These are phyloP conservation scores for Alternaria dauci DNA, from an alignment of 2,329 filamentous ascomycete species.

Conservation along the genomic window DNA sequence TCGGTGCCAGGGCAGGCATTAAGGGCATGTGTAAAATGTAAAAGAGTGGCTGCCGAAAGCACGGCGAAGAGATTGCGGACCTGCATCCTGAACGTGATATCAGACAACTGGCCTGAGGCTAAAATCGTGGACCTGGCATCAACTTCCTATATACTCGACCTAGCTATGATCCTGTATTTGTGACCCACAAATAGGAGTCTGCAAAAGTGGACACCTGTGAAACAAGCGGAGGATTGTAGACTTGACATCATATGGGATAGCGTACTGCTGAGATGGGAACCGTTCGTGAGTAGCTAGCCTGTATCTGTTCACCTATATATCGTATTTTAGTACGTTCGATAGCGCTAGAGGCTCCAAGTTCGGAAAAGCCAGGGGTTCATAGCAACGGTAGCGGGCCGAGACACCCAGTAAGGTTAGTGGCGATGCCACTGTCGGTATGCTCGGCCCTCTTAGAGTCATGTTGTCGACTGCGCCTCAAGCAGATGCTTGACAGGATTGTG, in stretches of 20 bases:
- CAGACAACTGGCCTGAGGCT: conserved; percentile 13
- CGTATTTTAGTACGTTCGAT: conserved; percentile 11
- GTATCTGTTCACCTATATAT: conserved; percentile 2
- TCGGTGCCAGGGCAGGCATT: conserved; percentile 34
- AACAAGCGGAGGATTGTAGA: conserved; percentile 9
- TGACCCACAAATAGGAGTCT: conserved; percentile 16
- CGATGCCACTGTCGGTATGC: conserved; percentile 9
- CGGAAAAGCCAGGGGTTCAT: conserved; percentile 5
- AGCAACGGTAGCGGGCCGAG: conserved; percentile 13
- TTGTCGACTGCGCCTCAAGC: conserved; percentile 9
- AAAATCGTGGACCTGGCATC: not conserved
- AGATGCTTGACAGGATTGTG: not conserved
- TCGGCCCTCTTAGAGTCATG: conserved; percentile 17
- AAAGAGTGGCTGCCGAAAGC: conserved; percentile 26
- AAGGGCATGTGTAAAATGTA: conserved; percentile 24
- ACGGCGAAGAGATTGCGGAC: conserved; percentile 20
- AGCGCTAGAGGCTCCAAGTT: conserved; percentile 4
- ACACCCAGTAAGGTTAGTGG: conserved; percentile 10
- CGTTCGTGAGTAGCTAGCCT: conserved; percentile 8
- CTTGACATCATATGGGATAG: conserved; percentile 3
- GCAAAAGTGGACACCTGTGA: conserved; percentile 6
- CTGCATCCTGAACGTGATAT: conserved; percentile 25
- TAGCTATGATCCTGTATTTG: conserved; percentile 18
- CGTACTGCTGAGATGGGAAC: conserved; percentile 7
- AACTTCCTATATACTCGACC: conserved; percentile 12